Evolutionary conservation across 1,284 basidiomycete genomes (phyloP).

Genomic region (Agroathelia rolfsii): DNA sequence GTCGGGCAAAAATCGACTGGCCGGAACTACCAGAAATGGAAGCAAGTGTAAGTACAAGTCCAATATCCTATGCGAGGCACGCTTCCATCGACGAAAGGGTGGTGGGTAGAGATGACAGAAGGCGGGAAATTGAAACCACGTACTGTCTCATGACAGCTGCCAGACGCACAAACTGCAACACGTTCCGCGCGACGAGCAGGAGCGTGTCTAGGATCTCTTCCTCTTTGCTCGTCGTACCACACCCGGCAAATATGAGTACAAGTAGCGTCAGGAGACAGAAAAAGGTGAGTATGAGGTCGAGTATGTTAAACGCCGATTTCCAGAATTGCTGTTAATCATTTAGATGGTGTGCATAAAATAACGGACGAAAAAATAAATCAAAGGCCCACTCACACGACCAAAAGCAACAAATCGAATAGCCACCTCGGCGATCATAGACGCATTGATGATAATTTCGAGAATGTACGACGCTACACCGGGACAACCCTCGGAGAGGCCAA

Average conservation of each 20-base stretch:
- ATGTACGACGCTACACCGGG: constrained; percentile 80
- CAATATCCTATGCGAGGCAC: too few relatives aligned
- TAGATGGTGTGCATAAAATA: too few relatives aligned
- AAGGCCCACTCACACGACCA: constrained; percentile 58
- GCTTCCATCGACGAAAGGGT: too few relatives aligned
- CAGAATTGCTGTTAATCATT: constrained; percentile 99
- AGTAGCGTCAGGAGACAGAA: constrained; percentile 85
- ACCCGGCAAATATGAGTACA: constrained; percentile 75
- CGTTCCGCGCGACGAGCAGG: constrained; percentile 81
- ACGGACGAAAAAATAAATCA: too few relatives aligned
- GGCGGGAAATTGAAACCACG: constrained; percentile 21
- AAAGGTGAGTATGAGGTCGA: constrained; percentile 76
- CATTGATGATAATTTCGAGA: constrained; percentile 85
- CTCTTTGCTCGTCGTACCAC: constrained; percentile 68
- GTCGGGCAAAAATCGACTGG: constrained; percentile 85
- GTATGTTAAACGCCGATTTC: constrained; percentile 82
- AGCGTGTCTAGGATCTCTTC: constrained; percentile 89
- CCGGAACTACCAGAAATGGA: constrained; percentile 63
- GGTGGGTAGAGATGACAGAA: constrained; percentile 4
- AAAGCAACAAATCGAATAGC: constrained; percentile 82
- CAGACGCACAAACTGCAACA: constrained; percentile 83
- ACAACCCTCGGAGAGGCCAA: constrained; percentile 74
- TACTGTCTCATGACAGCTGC: constrained; percentile 87
- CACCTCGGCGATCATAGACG: constrained; percentile 89
- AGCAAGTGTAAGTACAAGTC: not conserved